These are phyloP conservation scores for Vitis hybrid DNA, from an alignment of 177 flowering plant species.

Conservation along the genomic window DNA sequence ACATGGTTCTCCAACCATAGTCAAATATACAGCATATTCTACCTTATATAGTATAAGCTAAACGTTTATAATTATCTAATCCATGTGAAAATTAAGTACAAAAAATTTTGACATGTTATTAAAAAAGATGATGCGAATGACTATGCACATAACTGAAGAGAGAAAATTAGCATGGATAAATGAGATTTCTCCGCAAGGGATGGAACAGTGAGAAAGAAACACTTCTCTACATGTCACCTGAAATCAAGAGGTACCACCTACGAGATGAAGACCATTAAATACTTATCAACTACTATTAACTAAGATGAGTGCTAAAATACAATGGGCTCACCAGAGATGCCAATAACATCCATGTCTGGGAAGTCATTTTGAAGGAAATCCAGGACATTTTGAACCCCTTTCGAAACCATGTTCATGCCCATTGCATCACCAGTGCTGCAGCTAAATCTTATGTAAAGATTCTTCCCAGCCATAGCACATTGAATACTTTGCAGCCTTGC, in stretches of 20 bases:
- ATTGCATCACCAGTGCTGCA: conserved; percentile 82
- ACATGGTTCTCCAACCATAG: no score
- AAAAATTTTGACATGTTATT: no score
- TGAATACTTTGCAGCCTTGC: conserved; percentile 59
- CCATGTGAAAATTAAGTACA: no score
- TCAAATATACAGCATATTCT: no score
- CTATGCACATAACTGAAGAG: no score
- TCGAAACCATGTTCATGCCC: conserved; percentile 91
- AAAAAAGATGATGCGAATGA: no score
- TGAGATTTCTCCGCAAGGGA: no score
- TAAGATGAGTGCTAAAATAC: neutral
- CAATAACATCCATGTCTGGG: conserved; percentile 71
- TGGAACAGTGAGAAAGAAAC: no score
- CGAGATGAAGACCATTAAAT: neutral
- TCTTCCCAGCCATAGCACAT: conserved; percentile 67
- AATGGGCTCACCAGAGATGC: conserved; percentile 59
- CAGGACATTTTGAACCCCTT: conserved; percentile 75
- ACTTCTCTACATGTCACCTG: no score
- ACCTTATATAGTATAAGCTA: no score
- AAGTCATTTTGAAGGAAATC: conserved; percentile 60
- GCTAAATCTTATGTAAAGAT: conserved; percentile 57
- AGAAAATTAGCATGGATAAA: no score
- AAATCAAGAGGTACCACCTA: neutral
- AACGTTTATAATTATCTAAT: no score
- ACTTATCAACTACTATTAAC: neutral